Conservation (phyloP, 139 green algal species). For the Edaphochlamys debaryana region DNA sequence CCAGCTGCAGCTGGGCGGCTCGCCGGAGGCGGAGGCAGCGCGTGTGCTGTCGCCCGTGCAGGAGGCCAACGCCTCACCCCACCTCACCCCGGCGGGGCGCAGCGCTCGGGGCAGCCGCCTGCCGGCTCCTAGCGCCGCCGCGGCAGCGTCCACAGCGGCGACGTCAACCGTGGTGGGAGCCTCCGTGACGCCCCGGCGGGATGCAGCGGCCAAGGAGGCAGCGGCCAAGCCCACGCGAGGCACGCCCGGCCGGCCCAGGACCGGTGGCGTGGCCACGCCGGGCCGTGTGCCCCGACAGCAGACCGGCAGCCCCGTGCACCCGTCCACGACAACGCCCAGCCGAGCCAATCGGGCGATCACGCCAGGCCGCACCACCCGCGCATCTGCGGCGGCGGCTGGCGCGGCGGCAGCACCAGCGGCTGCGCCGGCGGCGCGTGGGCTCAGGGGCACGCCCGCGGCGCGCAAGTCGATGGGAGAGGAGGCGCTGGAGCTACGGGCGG, state of each 20-base stretch:
- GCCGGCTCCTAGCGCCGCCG: not conserved
- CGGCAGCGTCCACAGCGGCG: not conserved
- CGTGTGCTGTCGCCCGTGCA: conserved; percentile 20
- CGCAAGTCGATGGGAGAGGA: too few relatives aligned
- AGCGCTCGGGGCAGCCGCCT: not conserved
- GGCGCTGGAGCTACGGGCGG: too few relatives aligned
- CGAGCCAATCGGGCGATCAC: not conserved
- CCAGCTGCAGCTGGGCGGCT: too few relatives aligned
- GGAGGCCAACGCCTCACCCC: too few relatives aligned
- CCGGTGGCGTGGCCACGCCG: not conserved
- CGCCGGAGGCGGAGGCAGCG: too few relatives aligned
- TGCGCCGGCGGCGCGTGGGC: too few relatives aligned
- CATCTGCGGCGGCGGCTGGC: not conserved
- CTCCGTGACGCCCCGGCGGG: not conserved
- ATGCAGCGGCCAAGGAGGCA: not conserved
- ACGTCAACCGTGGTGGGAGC: not conserved
- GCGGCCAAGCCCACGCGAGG: not conserved
- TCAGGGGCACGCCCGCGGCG: not conserved
- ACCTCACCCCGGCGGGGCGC: too few relatives aligned
- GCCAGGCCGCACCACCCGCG: not conserved
- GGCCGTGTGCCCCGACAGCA: not conserved
- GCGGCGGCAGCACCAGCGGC: not conserved
- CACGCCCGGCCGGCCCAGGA: conserved; percentile 1
- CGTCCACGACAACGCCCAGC: not conserved
- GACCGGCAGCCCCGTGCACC: not conserved